Evolutionary conservation across 495 filamentous ascomycete genomes (phyloP).

Genomic region (Hyaloscypha bicolor): DNA sequence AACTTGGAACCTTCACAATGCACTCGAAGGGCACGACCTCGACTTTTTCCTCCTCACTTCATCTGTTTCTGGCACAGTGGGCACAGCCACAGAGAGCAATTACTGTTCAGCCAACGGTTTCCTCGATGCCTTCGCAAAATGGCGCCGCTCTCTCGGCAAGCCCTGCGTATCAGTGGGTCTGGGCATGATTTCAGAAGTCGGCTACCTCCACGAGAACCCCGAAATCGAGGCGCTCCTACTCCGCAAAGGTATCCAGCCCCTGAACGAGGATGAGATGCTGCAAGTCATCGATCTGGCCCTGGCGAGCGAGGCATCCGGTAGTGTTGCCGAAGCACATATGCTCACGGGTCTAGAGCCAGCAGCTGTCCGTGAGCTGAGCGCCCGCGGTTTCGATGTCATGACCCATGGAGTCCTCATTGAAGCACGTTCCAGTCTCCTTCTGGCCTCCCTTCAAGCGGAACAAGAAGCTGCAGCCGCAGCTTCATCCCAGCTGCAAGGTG

Average conservation of each 20-base stretch:
- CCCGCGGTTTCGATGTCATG: not conserved
- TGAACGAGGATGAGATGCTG: not conserved
- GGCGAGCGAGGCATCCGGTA: not conserved
- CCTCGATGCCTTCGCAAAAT: slow-evolving; percentile 49
- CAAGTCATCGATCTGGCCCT: not conserved
- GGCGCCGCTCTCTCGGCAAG: slow-evolving; percentile 46
- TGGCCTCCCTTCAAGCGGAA: not conserved
- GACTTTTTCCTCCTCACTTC: slow-evolving; percentile 71
- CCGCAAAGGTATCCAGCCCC: not conserved
- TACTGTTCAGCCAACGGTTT: slow-evolving; percentile 66
- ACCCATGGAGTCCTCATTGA: not conserved
- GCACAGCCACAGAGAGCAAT: slow-evolving; percentile 59
- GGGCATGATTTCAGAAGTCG: slow-evolving; percentile 43
- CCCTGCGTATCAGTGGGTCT: slow-evolving; percentile 56
- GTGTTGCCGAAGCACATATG: not conserved
- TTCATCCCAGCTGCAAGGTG: too few species aligned
- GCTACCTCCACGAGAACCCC: slow-evolving; percentile 25
- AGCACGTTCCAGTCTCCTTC: not conserved
- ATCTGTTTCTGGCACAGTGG: slow-evolving; percentile 60
- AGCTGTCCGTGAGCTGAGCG: not conserved
- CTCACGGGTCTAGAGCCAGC: not conserved
- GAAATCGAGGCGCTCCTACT: slow-evolving; percentile 6
- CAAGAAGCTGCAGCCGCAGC: not conserved
- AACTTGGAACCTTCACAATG: slow-evolving; percentile 56
- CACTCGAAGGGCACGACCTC: slow-evolving; percentile 42